Evolutionary conservation across 2,329 filamentous ascomycete species (phyloP).

Genomic region (Pezicula carpinea): DNA sequence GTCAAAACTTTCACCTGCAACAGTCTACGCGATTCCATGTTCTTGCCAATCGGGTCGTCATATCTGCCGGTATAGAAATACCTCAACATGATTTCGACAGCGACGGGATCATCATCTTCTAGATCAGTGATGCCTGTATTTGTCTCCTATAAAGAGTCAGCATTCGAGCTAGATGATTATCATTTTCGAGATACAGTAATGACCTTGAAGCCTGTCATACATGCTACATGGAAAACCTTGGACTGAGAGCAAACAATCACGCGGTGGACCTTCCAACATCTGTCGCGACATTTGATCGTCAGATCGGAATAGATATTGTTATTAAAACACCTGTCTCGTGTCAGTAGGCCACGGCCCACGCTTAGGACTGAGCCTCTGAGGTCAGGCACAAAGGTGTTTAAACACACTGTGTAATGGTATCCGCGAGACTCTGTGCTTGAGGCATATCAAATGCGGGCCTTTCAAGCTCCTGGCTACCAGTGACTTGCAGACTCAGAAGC

Average conservation of each 20-base stretch:
- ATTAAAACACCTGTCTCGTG: slow-evolving; percentile 12
- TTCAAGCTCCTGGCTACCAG: no score
- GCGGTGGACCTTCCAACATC: slow-evolving; percentile 15
- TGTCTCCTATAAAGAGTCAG: slow-evolving; percentile 8
- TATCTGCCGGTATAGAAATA: slow-evolving; percentile 13
- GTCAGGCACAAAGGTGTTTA: no score
- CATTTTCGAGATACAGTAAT: slow-evolving; percentile 3
- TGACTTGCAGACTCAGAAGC: no score
- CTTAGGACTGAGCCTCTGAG: no score
- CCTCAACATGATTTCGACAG: slow-evolving; percentile 12
- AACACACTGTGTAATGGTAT: no score
- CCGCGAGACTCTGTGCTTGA: no score
- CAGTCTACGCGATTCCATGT: slow-evolving; percentile 2
- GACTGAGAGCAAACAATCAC: slow-evolving; percentile 9
- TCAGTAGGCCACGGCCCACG: no score
- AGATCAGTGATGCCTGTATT: slow-evolving; percentile 11
- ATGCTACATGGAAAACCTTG: slow-evolving; percentile 8
- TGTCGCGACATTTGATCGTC: slow-evolving; percentile 9
- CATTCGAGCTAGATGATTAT: slow-evolving; percentile 4
- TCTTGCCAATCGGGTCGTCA: slow-evolving; percentile 5
- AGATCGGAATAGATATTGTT: slow-evolving; percentile 11
- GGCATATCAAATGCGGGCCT: no score
- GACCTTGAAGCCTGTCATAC: slow-evolving; percentile 10
- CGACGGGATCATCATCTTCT: slow-evolving; percentile 11
- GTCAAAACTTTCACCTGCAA: slow-evolving; percentile 6